Base-by-base conservation (phyloP, 352 stramenopile species). In the Halophytophthora polymorphica region DNA sequence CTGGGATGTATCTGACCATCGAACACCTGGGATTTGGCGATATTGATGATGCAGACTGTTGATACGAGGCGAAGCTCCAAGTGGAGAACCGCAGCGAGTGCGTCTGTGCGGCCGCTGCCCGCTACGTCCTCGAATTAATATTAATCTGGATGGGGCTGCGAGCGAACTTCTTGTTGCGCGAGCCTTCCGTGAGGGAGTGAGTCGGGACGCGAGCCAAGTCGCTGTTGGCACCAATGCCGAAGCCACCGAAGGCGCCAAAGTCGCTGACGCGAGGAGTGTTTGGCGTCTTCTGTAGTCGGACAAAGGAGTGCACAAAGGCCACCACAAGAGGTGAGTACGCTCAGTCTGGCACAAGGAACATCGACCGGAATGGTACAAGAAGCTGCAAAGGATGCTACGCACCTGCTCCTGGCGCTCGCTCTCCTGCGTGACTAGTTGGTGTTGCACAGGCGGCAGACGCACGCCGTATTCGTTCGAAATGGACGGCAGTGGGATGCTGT, bases 391-490 rank as follows among this genome's bases (percentile, higher is more conserved):
- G 33, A 18, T 28, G 21, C 19, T 42, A 67, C 69, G 37, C 55
- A 88, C 73, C 44, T 52, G 33, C 15, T 86, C 75, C 17, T 86
- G 74, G 7, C 66, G 78, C 37, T 86, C 71, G 53, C 66, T 90
- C 58, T 92, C 79, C 41, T 81, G 76, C 6, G 82, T 87, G 12
- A 88, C 55, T 19, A 94, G 55, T 56, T 91, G 82, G 43, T 86
- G 61, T 60, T 93, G 64, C 21, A 79, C 33, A 21, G 78, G 78
- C 11, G 84, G 84, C 37, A 94, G 69, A 2, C 76, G 75, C 45
- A 93, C 82, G 36, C 84, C 84, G 37, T 93, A 93, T 58, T 94
- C 82, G 59, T 79, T 90, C 10, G 82, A 84, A 40, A 94, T 91
- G 6, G 66, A 65, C 29, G 84, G 84, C 7, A 94, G 55, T 10